Conservation (phyloP, 305 asterid genomes). For the Solanum hybrid region DNA sequence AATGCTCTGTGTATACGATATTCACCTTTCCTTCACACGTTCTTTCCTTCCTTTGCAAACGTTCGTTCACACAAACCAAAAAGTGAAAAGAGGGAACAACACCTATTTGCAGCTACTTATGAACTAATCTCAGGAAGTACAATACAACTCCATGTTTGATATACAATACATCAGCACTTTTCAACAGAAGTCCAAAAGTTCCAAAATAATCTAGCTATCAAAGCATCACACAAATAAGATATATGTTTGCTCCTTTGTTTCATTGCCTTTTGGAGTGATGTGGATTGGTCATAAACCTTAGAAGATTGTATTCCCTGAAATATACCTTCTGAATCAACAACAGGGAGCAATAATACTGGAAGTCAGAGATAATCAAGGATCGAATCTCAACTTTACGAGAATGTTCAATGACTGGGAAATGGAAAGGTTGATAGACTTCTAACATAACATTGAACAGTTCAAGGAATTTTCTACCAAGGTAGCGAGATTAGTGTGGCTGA, state of each 20-base stretch:
- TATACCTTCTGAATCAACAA: background rate
- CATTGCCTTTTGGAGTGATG: background rate
- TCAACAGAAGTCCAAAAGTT: background rate
- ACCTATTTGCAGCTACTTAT: background rate
- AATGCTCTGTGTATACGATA: background rate
- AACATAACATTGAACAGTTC: background rate
- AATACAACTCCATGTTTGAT: background rate
- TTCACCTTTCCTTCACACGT: background rate
- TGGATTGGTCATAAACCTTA: background rate
- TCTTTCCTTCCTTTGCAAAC: background rate
- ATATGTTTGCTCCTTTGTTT: background rate
- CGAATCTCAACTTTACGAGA: background rate
- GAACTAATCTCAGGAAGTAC: background rate
- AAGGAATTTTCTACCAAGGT: background rate
- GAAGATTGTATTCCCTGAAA: background rate
- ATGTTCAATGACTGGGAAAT: background rate
- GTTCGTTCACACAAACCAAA: background rate
- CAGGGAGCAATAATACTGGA: background rate
- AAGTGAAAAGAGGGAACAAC: background rate
- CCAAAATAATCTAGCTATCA: background rate
- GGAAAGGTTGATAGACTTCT: background rate
- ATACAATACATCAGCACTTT: background rate
- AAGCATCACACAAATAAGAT: background rate
- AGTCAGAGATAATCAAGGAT: background rate
- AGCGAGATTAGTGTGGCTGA: background rate